Evolutionary conservation across 2,329 filamentous ascomycete genomes (phyloP).

Genomic region (Magnaporthales sp.): DNA sequence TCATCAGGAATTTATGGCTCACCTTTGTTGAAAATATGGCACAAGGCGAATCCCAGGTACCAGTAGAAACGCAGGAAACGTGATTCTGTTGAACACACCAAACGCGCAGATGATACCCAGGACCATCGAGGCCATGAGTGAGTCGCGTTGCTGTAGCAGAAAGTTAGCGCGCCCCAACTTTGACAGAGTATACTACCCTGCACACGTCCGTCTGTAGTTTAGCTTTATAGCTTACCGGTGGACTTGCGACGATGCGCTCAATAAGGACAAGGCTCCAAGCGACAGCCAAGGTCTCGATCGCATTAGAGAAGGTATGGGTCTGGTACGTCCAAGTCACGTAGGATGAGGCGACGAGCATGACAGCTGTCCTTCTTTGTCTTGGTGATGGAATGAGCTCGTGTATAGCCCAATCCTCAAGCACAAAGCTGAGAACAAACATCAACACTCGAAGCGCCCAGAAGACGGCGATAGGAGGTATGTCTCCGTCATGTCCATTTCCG

Average conservation of each 20-base stretch:
- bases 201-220: background rate
- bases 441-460: slow-evolving; percentile 83
- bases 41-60: slow-evolving; percentile 77
- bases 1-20: slow-evolving; percentile 20
- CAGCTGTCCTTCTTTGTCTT: slow-evolving; percentile 61
- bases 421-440: slow-evolving; percentile 94
- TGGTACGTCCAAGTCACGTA: slow-evolving; percentile 99
- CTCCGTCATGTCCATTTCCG: slow-evolving; percentile 66
- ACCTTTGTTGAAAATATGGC: slow-evolving; percentile 79
- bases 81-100: slow-evolving; percentile 93
- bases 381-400: slow-evolving; percentile 79
- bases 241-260: slow-evolving; percentile 71
- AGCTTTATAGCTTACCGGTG: slow-evolving; percentile 46
- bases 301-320: slow-evolving; percentile 97
- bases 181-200: background rate
- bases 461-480: slow-evolving; percentile 73
- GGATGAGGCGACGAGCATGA: slow-evolving; percentile 83
- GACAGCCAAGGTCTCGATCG: slow-evolving; percentile 86
- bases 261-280: slow-evolving; percentile 91
- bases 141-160: slow-evolving; percentile 57
- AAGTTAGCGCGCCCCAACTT: background rate
- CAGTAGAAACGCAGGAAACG: slow-evolving; percentile 86
- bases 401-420: slow-evolving; percentile 95
- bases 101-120: slow-evolving; percentile 77
- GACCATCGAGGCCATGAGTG: slow-evolving; percentile 65